These are phyloP conservation scores for Poteriospumella lacustris DNA, from an alignment of 108 stramenopile genomes.

Conservation along the genomic window DNA sequence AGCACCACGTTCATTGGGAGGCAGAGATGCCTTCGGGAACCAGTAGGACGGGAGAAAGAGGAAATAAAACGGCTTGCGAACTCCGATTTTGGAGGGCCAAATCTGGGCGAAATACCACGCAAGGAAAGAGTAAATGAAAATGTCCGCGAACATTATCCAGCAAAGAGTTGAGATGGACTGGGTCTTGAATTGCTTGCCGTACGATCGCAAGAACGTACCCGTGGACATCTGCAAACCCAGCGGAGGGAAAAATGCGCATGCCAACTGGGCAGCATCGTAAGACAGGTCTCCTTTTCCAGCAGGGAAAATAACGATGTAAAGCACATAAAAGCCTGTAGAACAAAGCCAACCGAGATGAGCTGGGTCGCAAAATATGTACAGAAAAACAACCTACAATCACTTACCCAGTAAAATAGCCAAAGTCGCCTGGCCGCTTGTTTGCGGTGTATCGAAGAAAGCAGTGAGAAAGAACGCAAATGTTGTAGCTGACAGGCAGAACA, in stretches of 20 bases:
- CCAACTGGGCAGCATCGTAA: neutral
- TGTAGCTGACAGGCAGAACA: neutral
- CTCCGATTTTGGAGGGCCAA: constrained; percentile 29
- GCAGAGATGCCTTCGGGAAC: neutral
- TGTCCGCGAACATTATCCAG: constrained; percentile 23
- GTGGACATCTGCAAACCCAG: neutral
- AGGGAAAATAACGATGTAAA: neutral
- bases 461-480: neutral
- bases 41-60: neutral
- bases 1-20: neutral
- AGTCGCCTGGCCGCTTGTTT: neutral
- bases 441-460: neutral
- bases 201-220: neutral
- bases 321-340: neutral
- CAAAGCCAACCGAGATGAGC: too few species aligned
- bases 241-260: neutral
- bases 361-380: too few species aligned
- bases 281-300: neutral
- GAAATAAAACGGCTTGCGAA: constrained; percentile 1
- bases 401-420: neutral
- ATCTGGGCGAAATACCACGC: constrained; percentile 39
- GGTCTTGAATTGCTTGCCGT: constrained; percentile 1
- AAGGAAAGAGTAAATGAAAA: constrained; percentile 30
- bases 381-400: too few species aligned
- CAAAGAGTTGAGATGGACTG: neutral